Conservation (phyloP, 2,329 filamentous ascomycete species). For the Colletotrichum sp. region DNA sequence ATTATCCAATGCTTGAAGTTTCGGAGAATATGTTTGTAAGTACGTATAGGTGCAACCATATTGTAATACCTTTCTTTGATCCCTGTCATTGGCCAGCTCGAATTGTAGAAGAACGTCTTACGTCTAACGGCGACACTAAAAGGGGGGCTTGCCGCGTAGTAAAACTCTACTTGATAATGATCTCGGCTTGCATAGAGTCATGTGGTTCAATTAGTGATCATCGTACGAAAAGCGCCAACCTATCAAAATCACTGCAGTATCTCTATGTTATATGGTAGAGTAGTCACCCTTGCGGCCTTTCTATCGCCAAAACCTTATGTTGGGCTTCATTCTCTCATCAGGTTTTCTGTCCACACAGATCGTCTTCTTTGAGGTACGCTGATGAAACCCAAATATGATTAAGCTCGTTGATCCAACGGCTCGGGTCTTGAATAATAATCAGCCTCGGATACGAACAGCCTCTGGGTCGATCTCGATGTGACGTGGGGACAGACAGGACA, state of each 20-base stretch:
- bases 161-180: background rate
- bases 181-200: background rate
- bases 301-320: background rate
- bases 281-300: background rate
- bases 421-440: background rate
- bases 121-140: background rate
- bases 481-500: background rate
- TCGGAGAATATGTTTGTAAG: background rate
- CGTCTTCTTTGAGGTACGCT: background rate
- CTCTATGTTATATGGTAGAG: background rate
- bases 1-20: background rate
- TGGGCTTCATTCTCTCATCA: background rate
- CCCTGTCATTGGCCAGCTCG: rapidly evolving
- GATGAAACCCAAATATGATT: background rate
- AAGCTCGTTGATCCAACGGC: background rate
- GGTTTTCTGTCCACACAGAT: background rate
- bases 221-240: background rate
- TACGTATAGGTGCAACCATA: background rate
- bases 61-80: background rate
- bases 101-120: background rate
- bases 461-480: background rate
- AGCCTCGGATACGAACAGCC: background rate
- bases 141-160: background rate
- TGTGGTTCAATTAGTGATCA: background rate
- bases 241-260: background rate